A percentile compares a stretch with the other conserved stretches of the same genome.
Conservation (phyloP, 73 alveolate species). For the Paramecium biaurelia region DNA sequence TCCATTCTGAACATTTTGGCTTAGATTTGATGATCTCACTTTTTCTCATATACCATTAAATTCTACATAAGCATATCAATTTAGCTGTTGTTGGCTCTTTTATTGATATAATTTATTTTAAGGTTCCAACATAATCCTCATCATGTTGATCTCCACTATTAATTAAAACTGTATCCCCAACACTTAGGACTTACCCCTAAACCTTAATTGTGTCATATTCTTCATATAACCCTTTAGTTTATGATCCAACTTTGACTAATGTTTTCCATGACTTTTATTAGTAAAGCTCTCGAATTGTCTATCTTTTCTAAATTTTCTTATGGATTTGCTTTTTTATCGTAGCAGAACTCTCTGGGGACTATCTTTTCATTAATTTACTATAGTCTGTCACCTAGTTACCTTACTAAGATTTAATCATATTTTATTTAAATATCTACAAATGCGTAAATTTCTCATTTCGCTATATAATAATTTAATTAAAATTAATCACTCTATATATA, state of each 20-base stretch:
- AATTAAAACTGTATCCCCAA: background rate
- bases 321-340: background rate
- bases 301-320: background rate
- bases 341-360: background rate
- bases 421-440: background rate
- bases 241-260: background rate
- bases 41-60: constrained; percentile 18
- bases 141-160: background rate
- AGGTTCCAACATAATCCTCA: background rate
- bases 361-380: background rate
- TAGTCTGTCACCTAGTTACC: background rate
- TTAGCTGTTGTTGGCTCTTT: background rate
- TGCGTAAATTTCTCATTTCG: background rate
- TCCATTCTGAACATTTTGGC: background rate
- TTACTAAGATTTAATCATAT: background rate
- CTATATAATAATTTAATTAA: background rate
- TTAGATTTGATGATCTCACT: background rate
- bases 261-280: background rate
- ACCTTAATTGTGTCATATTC: background rate
- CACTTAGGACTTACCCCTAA: background rate
- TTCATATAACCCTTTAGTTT: background rate
- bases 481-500: background rate
- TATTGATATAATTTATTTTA: background rate
- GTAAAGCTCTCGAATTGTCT: background rate
- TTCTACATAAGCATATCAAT: background rate